A percentile compares a stretch with the other conserved stretches of the same genome.
These are phyloP conservation scores for Camellia sinensis DNA, from an alignment of 148 eudicot genomes.

Conservation along the genomic window DNA sequence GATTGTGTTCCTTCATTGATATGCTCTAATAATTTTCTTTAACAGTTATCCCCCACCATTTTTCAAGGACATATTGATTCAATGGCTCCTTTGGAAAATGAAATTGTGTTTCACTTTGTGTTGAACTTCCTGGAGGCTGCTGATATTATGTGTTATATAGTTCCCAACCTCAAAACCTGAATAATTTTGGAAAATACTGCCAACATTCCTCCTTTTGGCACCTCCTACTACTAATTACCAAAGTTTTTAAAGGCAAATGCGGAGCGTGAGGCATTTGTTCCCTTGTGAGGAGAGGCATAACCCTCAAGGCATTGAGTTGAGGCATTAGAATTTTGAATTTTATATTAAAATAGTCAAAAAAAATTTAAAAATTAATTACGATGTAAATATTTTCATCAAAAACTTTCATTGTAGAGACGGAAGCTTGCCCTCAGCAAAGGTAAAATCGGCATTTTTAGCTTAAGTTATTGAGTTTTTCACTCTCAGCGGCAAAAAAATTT, in stretches of 20 bases:
- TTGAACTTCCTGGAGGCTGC: background rate
- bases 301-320: background rate
- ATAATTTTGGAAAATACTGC: background rate
- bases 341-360: no score
- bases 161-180: background rate
- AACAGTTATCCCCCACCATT: background rate
- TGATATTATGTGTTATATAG: background rate
- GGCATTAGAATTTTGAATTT: no score
- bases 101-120: background rate
- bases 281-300: no score
- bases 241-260: background rate
- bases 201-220: background rate
- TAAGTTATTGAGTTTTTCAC: no score
- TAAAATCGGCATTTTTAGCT: no score
- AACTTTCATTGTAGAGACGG: no score
- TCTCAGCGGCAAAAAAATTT: no score
- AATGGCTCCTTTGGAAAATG: background rate
- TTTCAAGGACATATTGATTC: background rate
- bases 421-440: no score
- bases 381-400: no score
- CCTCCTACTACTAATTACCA: background rate
- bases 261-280: no score
- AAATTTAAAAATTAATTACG: no score
- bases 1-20: background rate
- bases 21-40: background rate